Conservation (phyloP, 2,329 filamentous ascomycete species). For the Metarhizium rileyi region DNA sequence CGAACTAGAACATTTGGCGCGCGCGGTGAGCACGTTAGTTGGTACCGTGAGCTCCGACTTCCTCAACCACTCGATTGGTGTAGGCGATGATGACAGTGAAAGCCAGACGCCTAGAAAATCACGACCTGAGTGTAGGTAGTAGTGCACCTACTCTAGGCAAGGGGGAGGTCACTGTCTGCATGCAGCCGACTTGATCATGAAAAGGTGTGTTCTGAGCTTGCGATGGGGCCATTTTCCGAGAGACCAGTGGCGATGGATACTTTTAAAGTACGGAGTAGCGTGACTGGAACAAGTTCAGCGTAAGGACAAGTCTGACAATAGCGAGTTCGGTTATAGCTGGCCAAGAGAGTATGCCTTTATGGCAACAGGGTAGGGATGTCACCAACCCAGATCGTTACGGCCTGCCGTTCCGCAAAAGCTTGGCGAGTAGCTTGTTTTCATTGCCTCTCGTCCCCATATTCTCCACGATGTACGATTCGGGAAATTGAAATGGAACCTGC, state of each 20-base stretch:
- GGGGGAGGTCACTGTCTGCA: too few species aligned
- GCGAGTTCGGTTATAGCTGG: too few species aligned
- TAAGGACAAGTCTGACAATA: too few species aligned
- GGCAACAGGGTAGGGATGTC: background rate
- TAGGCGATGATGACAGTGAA: background rate
- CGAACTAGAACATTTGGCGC: constrained; percentile 55
- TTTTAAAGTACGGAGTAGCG: too few species aligned
- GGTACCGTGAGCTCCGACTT: constrained; percentile 69
- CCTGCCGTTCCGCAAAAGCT: background rate
- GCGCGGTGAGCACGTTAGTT: constrained; percentile 54
- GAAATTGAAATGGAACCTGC: background rate
- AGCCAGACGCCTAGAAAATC: background rate
- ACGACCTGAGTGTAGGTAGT: background rate
- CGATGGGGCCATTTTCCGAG: too few species aligned
- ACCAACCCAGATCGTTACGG: background rate
- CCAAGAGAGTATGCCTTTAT: background rate
- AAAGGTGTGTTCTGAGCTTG: too few species aligned
- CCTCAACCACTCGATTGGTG: constrained; percentile 25
- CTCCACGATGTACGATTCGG: background rate
- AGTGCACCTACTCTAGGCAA: too few species aligned
- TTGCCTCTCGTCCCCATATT: background rate
- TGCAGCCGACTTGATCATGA: too few species aligned
- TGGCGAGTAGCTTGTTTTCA: background rate
- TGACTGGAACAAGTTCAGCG: too few species aligned
- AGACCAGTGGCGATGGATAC: too few species aligned